Base-by-base conservation (phyloP, 257 asterid species). In the Primulina tabacum region DNA sequence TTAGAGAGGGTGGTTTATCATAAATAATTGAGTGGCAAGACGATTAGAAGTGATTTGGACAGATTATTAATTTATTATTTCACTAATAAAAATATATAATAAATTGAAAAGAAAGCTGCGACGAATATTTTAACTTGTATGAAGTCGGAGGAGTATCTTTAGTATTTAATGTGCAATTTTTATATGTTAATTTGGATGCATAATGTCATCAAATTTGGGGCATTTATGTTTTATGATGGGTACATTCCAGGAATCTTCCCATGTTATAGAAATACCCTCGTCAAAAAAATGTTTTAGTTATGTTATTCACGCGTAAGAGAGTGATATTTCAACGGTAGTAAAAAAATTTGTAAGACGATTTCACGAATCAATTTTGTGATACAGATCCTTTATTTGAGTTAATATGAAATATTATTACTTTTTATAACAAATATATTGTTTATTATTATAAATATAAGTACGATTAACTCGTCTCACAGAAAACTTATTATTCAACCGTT, bases 231-330 rank as follows among this genome's bases (percentile, higher is more conserved):
- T 6, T 0, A 18, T 16, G 70, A 69, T 40, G 43, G 77, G 81
- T 26, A 78, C 67, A 70, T 78, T 73, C 73, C 6, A 53, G 72
- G 79, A 73, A 78, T 81, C 75, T 73, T 81, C 71, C 74, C 72
- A 65, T 37, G 74, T 71, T 71, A 55, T 71, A 56, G 73, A 12
- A 66, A 67, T 65, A 40, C 69, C 56, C 58, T 30, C 72, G 62
- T 58, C 16, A 10, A 28, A n/a, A 26, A 4, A 21, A 50, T 28
- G 30, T 17, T 71, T 11, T 70, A 2, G 16, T 35, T 61, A 21
- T 65, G 33, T 9, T 52, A 33, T 2, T 50, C 62, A 71, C 64
- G 73, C 43, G 65, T 74, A 67, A 7, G 76, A 50, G 34, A 37
- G 20, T 4, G 80, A 72, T 74, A 53, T 59, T 65, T 64, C 59